Conservation (phyloP, 2,329 filamentous ascomycete species). For the Moelleriella libera region DNA sequence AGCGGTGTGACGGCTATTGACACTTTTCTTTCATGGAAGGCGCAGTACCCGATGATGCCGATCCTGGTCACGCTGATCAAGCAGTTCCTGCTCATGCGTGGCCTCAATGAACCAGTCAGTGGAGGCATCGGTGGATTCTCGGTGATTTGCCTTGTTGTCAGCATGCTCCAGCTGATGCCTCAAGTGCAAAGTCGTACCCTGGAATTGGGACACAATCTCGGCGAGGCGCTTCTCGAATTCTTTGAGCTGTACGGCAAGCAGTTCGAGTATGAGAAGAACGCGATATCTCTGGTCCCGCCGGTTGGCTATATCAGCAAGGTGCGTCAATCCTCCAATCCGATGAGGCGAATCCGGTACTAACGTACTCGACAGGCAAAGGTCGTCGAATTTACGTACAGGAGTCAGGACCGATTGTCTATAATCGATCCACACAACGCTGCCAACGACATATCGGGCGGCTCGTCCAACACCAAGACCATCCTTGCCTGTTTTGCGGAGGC, state of each 20-base stretch:
- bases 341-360: background rate
- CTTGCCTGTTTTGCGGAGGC: slow-evolving; percentile 56
- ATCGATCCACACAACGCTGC: slow-evolving; percentile 75
- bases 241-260: slow-evolving; percentile 77
- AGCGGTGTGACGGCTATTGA: slow-evolving; percentile 67
- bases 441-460: slow-evolving; percentile 88
- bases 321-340: slow-evolving; percentile 11
- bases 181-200: slow-evolving; percentile 48
- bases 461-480: slow-evolving; percentile 54
- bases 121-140: slow-evolving; percentile 91
- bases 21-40: slow-evolving; percentile 71
- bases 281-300: slow-evolving; percentile 64
- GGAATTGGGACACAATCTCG: slow-evolving; percentile 52
- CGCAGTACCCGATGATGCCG: slow-evolving; percentile 70
- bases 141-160: slow-evolving; percentile 85
- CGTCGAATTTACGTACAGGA: slow-evolving; percentile 37
- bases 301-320: slow-evolving; percentile 62
- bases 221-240: slow-evolving; percentile 73
- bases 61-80: slow-evolving; percentile 79
- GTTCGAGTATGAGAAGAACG: slow-evolving; percentile 56
- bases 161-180: slow-evolving; percentile 71
- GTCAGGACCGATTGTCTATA: slow-evolving; percentile 61
- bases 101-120: slow-evolving; percentile 78
- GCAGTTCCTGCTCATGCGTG: slow-evolving; percentile 80
- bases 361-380: slow-evolving; percentile 25